Evolutionary conservation across 1,284 basidiomycete species (phyloP), one percentile per base, ranked within the genome.

Genomic region (Retiboletus flavoniger): DNA sequence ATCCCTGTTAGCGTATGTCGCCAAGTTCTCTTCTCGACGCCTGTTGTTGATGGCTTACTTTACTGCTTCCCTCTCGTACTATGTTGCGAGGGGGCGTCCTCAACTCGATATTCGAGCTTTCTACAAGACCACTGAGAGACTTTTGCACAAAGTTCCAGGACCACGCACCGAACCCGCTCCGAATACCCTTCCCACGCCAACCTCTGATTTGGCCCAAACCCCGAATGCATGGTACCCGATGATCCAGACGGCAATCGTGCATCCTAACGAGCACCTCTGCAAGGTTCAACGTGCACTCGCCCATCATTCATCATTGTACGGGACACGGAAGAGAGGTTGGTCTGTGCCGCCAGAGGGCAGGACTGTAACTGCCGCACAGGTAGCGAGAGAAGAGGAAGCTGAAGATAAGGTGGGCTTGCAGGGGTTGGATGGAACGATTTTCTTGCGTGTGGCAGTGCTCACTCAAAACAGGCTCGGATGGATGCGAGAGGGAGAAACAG

Each of bases 181-280:
- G 10, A 68, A 65, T 26, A 69, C 72, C 5, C 70, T 77, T 28
- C 72, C 73, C 11, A 59, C 66, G 0, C 59, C 64, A 1, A 61
- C 68, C 7, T 66, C 71, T 16, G 59, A 58, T 16, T 51, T 65
- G 31, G 63, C 72, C 0, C 62, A 59, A n/a, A 71, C 68, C 2
- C 77, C 78, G 16, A 79, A 83, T 57, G 66, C 77, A 4, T 87
- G 84, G 84, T 70, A 80, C 19, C 74, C 80, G n/a, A 68, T 87
- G 50, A 46, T 72, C 34, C 59, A 71, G 43, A 62, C 71, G 26
- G 61, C 65, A 0, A 51, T 73, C 11, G 60, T 71, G 28, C 72
- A 71, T 44, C 78, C 80, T 0, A 81, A 87, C 59, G 82, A 85
- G 54, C 86, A 88, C 64, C 64, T 86, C 3, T 75, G 78, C 57